A percentile compares a stretch with the other conserved stretches of the same genome.
Evolutionary conservation across 2,329 filamentous ascomycete species (phyloP).

Genomic region (Cladophialophora exuberans): DNA sequence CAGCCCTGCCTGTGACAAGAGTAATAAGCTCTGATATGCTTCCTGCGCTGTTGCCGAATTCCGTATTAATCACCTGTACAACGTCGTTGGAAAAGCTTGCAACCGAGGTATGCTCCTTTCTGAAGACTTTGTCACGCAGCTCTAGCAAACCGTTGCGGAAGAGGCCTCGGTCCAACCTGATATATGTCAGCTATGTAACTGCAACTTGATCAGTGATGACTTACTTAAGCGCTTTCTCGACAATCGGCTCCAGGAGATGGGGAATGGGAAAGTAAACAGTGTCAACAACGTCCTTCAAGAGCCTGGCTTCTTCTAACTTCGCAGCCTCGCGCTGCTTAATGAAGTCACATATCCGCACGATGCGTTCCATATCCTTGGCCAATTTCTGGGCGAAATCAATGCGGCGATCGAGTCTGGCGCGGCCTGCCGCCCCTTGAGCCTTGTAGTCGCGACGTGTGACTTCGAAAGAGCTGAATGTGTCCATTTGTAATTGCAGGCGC

Average conservation of each 20-base stretch:
- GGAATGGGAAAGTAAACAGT: conserved; percentile 89
- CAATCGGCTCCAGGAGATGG: conserved; percentile 72
- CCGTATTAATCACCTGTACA: conserved; percentile 58
- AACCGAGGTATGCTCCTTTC: conserved; percentile 64
- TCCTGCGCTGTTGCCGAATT: conserved; percentile 54
- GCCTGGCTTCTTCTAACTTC: conserved; percentile 75
- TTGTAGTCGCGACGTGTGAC: conserved; percentile 92
- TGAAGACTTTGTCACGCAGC: conserved; percentile 57
- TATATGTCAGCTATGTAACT: conserved; percentile 28
- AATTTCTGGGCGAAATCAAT: conserved; percentile 78
- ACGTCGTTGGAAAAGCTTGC: conserved; percentile 63
- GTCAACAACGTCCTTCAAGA: conserved; percentile 80
- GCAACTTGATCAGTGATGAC: conserved; percentile 44
- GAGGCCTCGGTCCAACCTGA: conserved; percentile 52
- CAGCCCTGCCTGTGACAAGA: conserved; percentile 53
- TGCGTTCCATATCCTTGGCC: conserved; percentile 74
- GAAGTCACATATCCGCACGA: conserved; percentile 70
- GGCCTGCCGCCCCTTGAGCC: conserved; percentile 87
- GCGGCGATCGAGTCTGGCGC: conserved; percentile 74
- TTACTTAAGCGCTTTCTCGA: conserved; percentile 81
- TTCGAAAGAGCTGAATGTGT: conserved; percentile 97
- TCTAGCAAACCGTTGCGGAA: conserved; percentile 59
- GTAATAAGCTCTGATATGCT: conserved; percentile 53
- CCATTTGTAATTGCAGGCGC: conserved; percentile 89
- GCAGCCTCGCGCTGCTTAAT: conserved; percentile 75